Base-by-base conservation (phyloP, 495 filamentous ascomycete genomes). In the Annulohypoxylon maeteangense region DNA sequence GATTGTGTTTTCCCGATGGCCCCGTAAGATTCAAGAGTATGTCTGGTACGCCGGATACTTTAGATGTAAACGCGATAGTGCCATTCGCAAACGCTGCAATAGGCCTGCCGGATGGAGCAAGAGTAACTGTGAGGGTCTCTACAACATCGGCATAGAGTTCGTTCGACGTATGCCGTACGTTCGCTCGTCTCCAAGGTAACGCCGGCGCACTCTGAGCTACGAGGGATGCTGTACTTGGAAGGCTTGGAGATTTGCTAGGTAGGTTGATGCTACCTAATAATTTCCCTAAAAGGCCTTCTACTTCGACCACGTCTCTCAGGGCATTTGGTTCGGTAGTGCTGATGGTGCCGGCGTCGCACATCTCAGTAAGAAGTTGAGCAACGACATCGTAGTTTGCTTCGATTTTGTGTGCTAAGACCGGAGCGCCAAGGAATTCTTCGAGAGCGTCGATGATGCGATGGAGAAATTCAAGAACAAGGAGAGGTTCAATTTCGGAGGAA, bases 111-210 rank as follows among this genome's bases (percentile, higher is more conserved):
- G 94, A 97, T 0, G 95, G 95, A 0, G 95, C 93, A 55, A 98
- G 86, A 0, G 89, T 95, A 3, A 97, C 92, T 0, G 88, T 88
- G 0, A 99, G 86, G 3, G 92, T 91, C 82, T 99, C 95, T 47
- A 99, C 87, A 1, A 99, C 87, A 78, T 99, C 95, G 42, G 97
- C 95, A 78, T 99, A 98, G 34, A 99, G 87, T 79, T 98, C 95
- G 80, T 98, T 98, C 53, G 91, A 95, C 5, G 94, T 98, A 78
- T 99, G 96, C 7, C 93, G 89, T 61, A 99, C 95, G 74, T 95
- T 96, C 36, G 93, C 87, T 31, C 93, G 87, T 50, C 95, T 88
- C 95, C 95, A 99, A 5, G 94, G 94, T 57, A 88, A 67, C 11
- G 86, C 83, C 0, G 84, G 80, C 1, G 81, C 79, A 71, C 78